Evolutionary conservation across 139 green algal genomes (phyloP).

Genomic region (Picochlorum sp.): DNA sequence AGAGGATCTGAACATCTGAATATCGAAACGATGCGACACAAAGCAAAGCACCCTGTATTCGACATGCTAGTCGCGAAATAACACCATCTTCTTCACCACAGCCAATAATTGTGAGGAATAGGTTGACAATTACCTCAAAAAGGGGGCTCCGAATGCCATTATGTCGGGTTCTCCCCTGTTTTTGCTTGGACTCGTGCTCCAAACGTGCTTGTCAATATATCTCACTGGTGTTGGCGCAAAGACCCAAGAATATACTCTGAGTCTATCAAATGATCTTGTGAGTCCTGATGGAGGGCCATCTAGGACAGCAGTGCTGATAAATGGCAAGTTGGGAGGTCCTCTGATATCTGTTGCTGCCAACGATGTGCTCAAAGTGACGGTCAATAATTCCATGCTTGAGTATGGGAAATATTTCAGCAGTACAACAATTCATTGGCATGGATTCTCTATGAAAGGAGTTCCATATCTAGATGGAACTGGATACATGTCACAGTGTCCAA

Average conservation of each 20-base stretch:
- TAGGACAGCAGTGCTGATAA: not conserved
- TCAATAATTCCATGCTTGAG: not conserved
- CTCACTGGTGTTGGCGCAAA: too few species aligned
- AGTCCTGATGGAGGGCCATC: not conserved
- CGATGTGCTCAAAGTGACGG: not conserved
- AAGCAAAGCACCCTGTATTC: too few species aligned
- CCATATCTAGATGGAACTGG: conserved; percentile 15
- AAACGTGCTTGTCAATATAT: too few species aligned
- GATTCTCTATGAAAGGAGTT: conserved; percentile 14
- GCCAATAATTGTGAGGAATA: too few species aligned
- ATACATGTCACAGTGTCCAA: conserved; percentile 32
- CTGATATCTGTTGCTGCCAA: not conserved
- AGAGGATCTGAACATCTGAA: too few species aligned
- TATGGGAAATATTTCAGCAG: conserved; percentile 7
- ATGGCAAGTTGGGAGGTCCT: not conserved
- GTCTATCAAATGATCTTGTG: not conserved
- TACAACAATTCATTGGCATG: conserved; percentile 21
- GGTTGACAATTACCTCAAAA: too few species aligned
- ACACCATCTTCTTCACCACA: too few species aligned
- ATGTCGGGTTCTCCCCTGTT: too few species aligned
- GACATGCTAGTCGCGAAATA: too few species aligned
- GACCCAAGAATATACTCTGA: not conserved
- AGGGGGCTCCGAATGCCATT: too few species aligned
- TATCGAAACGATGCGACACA: too few species aligned
- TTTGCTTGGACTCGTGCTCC: too few species aligned